Evolutionary conservation across 2,329 filamentous ascomycete species (phyloP), one percentile per base, ranked within the genome.

Genomic region (Curvularia lunata): DNA sequence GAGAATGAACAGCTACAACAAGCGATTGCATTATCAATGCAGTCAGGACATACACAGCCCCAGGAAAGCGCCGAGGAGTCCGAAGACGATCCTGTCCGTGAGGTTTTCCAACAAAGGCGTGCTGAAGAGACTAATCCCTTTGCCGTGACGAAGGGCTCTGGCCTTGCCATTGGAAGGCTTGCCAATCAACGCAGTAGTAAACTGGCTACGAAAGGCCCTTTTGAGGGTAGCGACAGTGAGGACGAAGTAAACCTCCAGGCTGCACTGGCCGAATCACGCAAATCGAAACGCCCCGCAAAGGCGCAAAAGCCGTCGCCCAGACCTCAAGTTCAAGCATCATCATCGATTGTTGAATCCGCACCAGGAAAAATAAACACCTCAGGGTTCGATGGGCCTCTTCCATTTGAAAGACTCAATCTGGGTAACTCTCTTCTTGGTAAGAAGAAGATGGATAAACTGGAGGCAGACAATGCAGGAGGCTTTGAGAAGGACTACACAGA

Each of bases 11-110:
- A 97, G 50, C 81, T 98, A 5, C 87, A 87, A 58, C 85, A 84
- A 60, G 93, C 94, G 12, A 97, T 98, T 69, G 90, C 90, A 1
- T 82, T 98, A 76, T 98, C 94, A 5, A 78, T 98, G 37, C 85
- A 81, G 51, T 68, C 82, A 4, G 88, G 23, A 49, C 21, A 40
- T 19, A 32, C 3, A 13, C 47, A 81, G n/a, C 79, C 81, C 2
- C 73, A 82, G 5, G 80, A 85, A 10, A 83, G 85, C 57, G 84
- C 86, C 57, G 63, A 72, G 16, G 66, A 67, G 8, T 72, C 66
- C 4, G 75, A 77, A 30, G 70, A 80, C n/a, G 77, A 82, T 40
- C 73, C 78, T 13, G 78, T 78, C 45, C 74, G 76, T 9, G 79
- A 82, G 62, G 77, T 78, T 0, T 83, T 83, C 54, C 76, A 82